Conservation (phyloP, 2,329 filamentous ascomycete species). For the Colletotrichum gloeosporioides region DNA sequence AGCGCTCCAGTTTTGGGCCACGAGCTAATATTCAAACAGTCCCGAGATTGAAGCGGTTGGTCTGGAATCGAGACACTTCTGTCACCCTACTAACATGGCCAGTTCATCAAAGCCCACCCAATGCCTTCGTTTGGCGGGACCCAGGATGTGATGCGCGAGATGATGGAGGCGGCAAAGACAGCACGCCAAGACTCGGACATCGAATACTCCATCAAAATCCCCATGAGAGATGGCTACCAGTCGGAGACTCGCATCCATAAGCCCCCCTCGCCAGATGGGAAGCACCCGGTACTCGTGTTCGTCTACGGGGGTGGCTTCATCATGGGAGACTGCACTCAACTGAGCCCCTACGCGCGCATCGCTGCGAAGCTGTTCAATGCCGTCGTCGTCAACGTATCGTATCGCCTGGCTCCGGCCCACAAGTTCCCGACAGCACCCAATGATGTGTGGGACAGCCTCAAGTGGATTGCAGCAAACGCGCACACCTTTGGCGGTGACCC, state of each 20-base stretch:
- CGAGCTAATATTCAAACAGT: neutral
- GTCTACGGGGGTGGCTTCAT: conserved; percentile 12
- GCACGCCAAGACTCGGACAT: neutral
- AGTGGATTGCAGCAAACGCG: conserved; percentile 6
- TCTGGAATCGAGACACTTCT: fast-evolving
- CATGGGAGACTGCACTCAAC: neutral
- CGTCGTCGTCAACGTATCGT: conserved; percentile 45
- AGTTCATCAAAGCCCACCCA: neutral
- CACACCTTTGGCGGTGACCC: conserved; percentile 12
- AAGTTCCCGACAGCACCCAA: conserved; percentile 46
- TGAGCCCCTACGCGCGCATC: neutral
- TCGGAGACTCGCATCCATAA: neutral
- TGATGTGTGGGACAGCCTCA: conserved; percentile 43
- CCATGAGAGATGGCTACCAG: neutral
- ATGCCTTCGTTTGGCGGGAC: neutral
- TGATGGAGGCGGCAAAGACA: neutral
- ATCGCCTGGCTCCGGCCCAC: conserved; percentile 51
- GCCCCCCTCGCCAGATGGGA: neutral
- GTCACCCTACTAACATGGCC: neutral
- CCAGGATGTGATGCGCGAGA: neutral
- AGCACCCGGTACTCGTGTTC: conserved; percentile 3
- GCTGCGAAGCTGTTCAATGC: neutral
- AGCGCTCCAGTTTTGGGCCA: neutral
- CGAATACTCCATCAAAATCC: neutral
- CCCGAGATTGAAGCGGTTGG: neutral